Base-by-base conservation (phyloP, 257 asterid species). In the Gynochthodes officinalis region DNA sequence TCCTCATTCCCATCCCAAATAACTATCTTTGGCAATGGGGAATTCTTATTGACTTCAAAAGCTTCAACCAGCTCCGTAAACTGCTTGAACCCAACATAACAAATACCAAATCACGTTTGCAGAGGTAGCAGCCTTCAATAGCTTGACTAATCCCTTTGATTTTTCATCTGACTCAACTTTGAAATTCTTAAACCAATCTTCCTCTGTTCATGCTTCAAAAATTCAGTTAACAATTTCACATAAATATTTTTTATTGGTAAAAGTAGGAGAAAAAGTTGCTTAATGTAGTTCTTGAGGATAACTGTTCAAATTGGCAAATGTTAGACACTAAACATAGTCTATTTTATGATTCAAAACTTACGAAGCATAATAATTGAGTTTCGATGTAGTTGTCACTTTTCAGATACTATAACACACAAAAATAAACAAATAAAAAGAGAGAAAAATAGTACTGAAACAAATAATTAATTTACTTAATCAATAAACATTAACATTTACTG, bases 1-100 rank as follows among this genome's bases (percentile, higher is more conserved):
- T 86, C 95, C 84, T 85, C 96, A 40, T 82, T 74, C 62, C 97
- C 93, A 67, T 94, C 93, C 99, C 99, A 94, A 43, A 94, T 87
- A 76, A 91, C 80, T 90, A 91, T 88, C 81, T 80, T 88, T 9
- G 98, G 98, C 40, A 91, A 85, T 62, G 52, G 82, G 16, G 88
- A 85, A 80, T 82, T 87, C 85, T 79, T 82, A 69, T 75, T 58
- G 39, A 86, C 88, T 77, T 83, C 95, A 39, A 94, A 94, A 50
- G 96, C 83, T 78, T 89, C 93, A 7, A 80, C 86, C 63, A 94
- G 89, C 61, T 81, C 93, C n/a, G n/a, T 90, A 89, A 87, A 91
- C 78, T 91, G 96, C 76, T 87, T 83, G 76, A 84, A 39, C 72
- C 97, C 99, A 75, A 87, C 95, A 82, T 84, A 89, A 64, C 96